Evolutionary conservation across 352 stramenopile species (phyloP).

Genomic region (Globisporangium emineosum): DNA sequence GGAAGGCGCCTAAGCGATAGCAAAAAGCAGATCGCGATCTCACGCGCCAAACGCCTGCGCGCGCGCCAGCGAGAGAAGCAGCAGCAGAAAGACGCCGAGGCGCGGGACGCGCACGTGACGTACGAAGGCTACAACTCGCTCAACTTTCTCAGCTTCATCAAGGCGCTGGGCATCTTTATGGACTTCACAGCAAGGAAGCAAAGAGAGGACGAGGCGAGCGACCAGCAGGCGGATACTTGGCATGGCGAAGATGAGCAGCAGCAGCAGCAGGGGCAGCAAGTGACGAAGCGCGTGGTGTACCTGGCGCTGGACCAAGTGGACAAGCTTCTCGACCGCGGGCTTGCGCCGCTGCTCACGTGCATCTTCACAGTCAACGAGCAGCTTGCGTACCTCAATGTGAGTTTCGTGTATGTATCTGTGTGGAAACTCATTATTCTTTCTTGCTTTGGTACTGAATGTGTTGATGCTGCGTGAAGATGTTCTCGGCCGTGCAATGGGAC

Average conservation of each 20-base stretch:
- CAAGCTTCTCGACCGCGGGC: slow-evolving; percentile 52
- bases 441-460: not conserved
- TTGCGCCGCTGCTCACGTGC: slow-evolving; percentile 56
- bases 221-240: not conserved
- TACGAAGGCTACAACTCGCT: slow-evolving; percentile 46
- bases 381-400: slow-evolving; percentile 52
- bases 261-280: not conserved
- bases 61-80: slow-evolving; percentile 1
- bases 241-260: not conserved
- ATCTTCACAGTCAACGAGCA: slow-evolving; percentile 72
- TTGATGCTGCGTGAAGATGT: slow-evolving; percentile 30
- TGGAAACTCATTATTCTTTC: not conserved
- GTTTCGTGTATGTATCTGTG: slow-evolving; percentile 3
- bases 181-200: slow-evolving; percentile 7
- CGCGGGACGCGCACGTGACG: slow-evolving; percentile 10
- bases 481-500: slow-evolving; percentile 45
- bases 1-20: not conserved
- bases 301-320: slow-evolving; percentile 70
- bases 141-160: slow-evolving; percentile 72
- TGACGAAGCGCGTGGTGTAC: slow-evolving; percentile 37
- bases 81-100: slow-evolving; percentile 9
- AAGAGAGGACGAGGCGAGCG: not conserved
- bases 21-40: not conserved
- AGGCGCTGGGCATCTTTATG: slow-evolving; percentile 57
- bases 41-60: not conserved